Evolutionary conservation across 1,139 yeast genomes (phyloP).

Genomic region (Protomyces inouyei): DNA sequence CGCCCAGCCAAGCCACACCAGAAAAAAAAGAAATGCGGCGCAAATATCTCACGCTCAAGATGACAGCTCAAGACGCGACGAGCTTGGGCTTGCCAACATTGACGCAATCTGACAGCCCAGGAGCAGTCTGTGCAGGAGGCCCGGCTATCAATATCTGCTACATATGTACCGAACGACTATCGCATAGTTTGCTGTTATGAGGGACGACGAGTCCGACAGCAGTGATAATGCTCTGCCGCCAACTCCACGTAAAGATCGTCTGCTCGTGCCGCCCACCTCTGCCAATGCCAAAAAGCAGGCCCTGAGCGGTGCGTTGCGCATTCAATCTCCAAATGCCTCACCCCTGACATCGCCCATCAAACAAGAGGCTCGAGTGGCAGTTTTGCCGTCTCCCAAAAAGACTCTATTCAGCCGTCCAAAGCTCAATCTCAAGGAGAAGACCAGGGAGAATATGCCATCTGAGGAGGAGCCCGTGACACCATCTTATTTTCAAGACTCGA

Average conservation of each 20-base stretch:
- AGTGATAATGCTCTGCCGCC: constrained; percentile 20
- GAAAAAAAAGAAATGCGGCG: not conserved
- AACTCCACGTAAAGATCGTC: constrained; percentile 9
- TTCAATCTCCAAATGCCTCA: not conserved
- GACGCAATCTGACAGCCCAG: not conserved
- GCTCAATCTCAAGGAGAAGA: constrained; percentile 6
- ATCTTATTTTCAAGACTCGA: not conserved
- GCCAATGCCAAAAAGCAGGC: not conserved
- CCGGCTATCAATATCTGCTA: not conserved
- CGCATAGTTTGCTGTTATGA: not conserved
- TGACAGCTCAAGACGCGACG: not conserved
- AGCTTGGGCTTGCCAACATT: not conserved
- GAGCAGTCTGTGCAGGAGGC: not conserved
- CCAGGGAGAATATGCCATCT: not conserved
- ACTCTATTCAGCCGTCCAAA: constrained; percentile 16
- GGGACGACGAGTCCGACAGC: constrained; percentile 16
- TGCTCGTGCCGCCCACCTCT: not conserved
- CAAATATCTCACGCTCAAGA: not conserved
- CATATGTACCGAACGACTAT: no score
- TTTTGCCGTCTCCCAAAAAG: constrained; percentile 9
- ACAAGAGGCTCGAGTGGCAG: not conserved
- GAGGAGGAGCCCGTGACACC: not conserved
- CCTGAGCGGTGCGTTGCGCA: not conserved
- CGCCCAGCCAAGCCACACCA: not conserved
- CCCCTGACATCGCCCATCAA: not conserved